Evolutionary conservation across 2,329 filamentous ascomycete genomes (phyloP).

Genomic region (Dothideomycetes sp.): DNA sequence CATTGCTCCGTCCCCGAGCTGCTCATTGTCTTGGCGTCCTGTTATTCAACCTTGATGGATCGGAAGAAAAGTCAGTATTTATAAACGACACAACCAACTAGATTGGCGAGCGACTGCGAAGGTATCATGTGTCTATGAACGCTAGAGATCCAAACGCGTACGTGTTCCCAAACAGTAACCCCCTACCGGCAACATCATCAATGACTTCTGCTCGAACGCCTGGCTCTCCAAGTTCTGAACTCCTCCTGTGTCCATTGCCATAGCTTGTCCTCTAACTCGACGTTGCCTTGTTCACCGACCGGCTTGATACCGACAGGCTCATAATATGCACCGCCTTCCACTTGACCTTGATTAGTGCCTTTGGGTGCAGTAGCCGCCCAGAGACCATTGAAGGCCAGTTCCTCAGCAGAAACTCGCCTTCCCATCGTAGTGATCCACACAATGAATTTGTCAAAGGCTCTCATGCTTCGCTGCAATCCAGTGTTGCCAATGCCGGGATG

Average conservation of each 20-base stretch:
- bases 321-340: conserved; percentile 23
- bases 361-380: conserved; percentile 20
- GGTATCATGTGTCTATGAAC: too few relatives aligned
- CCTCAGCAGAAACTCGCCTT: conserved; percentile 15
- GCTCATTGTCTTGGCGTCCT: too few relatives aligned
- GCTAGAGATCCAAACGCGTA: too few relatives aligned
- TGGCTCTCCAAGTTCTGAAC: conserved; percentile 16
- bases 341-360: conserved; percentile 13
- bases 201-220: conserved; percentile 1
- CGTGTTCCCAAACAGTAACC: too few relatives aligned
- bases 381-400: conserved; percentile 19
- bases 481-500: conserved; percentile 33
- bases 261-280: conserved; percentile 19
- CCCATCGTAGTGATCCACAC: conserved; percentile 12
- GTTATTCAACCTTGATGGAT: neutral
- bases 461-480: conserved; percentile 23
- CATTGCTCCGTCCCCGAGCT: too few relatives aligned
- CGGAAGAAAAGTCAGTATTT: neutral
- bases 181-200: neutral
- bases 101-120: too few relatives aligned
- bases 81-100: too few relatives aligned
- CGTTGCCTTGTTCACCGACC: conserved; percentile 12
- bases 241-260: conserved; percentile 26
- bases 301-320: conserved; percentile 19
- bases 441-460: conserved; percentile 24